A percentile compares a stretch with the other conserved stretches of the same genome.
These are phyloP conservation scores for Golubevia sp. DNA, from an alignment of 1,284 basidiomycete species.

Conservation along the genomic window DNA sequence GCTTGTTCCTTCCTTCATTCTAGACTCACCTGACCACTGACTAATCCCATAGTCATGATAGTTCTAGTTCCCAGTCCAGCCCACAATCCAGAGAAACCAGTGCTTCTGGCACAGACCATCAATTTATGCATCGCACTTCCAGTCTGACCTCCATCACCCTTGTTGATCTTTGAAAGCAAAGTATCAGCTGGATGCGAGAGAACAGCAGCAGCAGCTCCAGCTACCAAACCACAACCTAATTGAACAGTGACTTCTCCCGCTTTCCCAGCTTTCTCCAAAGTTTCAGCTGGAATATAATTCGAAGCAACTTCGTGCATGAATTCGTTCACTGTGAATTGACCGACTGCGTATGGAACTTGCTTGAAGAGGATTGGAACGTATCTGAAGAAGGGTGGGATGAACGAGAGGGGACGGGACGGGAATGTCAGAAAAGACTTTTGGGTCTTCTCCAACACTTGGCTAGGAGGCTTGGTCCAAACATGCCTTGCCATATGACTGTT, in stretches of 20 bases:
- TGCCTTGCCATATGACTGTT: too few species aligned
- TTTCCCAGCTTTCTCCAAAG: conserved; percentile 42
- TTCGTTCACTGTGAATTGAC: conserved; percentile 56
- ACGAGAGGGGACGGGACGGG: too few species aligned
- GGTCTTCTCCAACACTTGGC: too few species aligned
- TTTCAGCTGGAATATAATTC: conserved; percentile 25
- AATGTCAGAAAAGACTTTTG: too few species aligned
- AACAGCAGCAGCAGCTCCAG: conserved; percentile 54
- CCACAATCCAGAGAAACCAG: conserved; percentile 54
- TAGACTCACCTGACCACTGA: conserved; percentile 45
- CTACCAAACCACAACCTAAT: conserved; percentile 54
- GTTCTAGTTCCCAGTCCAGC: conserved; percentile 51
- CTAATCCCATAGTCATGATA: conserved; percentile 47
- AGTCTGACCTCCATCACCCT: conserved; percentile 43
- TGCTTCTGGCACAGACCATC: conserved; percentile 34
- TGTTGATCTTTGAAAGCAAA: conserved; percentile 60
- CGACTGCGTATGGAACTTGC: conserved; percentile 44
- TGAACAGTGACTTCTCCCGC: conserved; percentile 44
- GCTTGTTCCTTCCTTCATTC: too few species aligned
- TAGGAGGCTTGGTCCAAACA: too few species aligned
- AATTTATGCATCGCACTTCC: conserved; percentile 49
- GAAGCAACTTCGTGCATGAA: conserved; percentile 44
- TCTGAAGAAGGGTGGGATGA: conserved; percentile 8
- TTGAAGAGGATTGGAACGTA: conserved; percentile 59
- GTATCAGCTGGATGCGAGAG: conserved; percentile 58